Evolutionary conservation across 148 eudicot species (phyloP).

Genomic region (Hydrangea macrophylla): DNA sequence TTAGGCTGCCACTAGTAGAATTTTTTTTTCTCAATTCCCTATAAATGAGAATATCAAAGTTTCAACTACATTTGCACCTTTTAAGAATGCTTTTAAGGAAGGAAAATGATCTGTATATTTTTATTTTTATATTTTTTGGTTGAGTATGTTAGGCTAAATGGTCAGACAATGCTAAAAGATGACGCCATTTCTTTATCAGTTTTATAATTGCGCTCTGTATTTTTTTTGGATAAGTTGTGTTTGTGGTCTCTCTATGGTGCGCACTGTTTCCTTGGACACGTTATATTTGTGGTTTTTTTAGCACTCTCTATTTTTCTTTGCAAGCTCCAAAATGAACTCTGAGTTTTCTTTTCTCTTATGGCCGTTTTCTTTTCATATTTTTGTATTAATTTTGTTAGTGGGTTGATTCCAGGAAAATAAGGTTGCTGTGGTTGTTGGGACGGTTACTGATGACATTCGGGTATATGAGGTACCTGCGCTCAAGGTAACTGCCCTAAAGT

Average conservation of each 20-base stretch:
- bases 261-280: no score
- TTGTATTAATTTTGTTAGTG: not conserved
- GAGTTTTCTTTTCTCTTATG: no score
- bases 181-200: not conserved
- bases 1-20: no score
- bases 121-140: no score
- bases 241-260: not conserved
- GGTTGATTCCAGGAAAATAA: constrained; percentile 33
- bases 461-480: constrained; percentile 45
- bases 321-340: no score
- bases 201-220: not conserved
- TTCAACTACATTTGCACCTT: not conserved
- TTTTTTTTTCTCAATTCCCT: no score
- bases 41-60: no score
- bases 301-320: no score
- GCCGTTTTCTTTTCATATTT: not conserved
- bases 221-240: not conserved
- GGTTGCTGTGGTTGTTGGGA: constrained; percentile 45
- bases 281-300: no score
- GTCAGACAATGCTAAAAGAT: not conserved
- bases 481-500: constrained; percentile 53
- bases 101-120: not conserved
- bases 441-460: constrained; percentile 51
- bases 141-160: no score
- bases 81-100: not conserved